Percentiles rank a stretch among this genome's conserved stretches.
Evolutionary conservation across 305 asterid genomes (phyloP).

Genomic region (Solanum aculeatissimum): DNA sequence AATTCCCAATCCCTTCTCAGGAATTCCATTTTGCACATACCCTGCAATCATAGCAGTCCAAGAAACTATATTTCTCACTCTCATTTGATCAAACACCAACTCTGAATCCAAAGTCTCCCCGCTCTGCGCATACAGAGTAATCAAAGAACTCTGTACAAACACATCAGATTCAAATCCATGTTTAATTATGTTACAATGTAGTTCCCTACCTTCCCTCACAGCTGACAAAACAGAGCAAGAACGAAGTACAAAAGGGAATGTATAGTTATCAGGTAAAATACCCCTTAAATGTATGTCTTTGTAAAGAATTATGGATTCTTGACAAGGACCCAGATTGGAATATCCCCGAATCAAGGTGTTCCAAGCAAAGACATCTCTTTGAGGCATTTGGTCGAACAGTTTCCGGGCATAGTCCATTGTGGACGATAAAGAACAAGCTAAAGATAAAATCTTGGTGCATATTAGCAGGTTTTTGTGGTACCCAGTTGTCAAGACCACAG

Average conservation of each 20-base stretch:
- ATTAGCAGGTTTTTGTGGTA: not conserved
- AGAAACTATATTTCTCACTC: slow-evolving; percentile 46
- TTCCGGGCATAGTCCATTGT: slow-evolving; percentile 35
- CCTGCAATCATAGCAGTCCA: slow-evolving; percentile 76
- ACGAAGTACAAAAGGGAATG: slow-evolving; percentile 47
- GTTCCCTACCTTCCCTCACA: slow-evolving; percentile 22
- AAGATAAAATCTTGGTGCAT: slow-evolving; percentile 17
- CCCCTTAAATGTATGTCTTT: slow-evolving; percentile 24
- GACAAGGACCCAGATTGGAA: slow-evolving; percentile 37
- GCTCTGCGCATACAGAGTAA: slow-evolving; percentile 74
- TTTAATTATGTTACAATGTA: slow-evolving; percentile 34
- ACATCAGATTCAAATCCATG: slow-evolving; percentile 31
- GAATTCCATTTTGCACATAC: slow-evolving; percentile 33
- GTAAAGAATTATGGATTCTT: slow-evolving; percentile 41
- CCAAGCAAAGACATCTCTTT: slow-evolving; percentile 57
- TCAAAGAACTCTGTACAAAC: slow-evolving; percentile 59
- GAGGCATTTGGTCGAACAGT: slow-evolving; percentile 62
- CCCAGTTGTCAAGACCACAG: not conserved
- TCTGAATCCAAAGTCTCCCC: slow-evolving; percentile 23
- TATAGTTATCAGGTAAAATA: slow-evolving; percentile 43
- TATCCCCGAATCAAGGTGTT: slow-evolving; percentile 65
- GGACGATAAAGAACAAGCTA: slow-evolving; percentile 28
- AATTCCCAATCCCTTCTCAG: slow-evolving; percentile 28
- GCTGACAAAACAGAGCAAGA: slow-evolving; percentile 43
- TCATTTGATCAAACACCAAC: slow-evolving; percentile 53